Conservation (phyloP, 257 asterid species). For the Buddleja alternifolia region DNA sequence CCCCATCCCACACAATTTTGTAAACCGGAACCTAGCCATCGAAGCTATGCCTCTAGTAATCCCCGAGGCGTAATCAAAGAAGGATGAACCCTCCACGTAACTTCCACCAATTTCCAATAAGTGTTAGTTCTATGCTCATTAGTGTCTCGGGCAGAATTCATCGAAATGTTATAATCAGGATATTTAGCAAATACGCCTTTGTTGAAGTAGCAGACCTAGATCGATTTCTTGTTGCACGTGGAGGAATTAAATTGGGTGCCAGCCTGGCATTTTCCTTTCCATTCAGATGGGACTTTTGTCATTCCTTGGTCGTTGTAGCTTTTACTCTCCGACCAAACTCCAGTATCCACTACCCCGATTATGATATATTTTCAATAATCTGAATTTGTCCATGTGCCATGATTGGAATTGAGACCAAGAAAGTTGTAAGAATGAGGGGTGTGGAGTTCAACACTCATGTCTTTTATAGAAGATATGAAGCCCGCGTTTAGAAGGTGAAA, state of each 20-base stretch:
- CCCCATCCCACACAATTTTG: conserved; percentile 54
- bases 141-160: conserved; percentile 50
- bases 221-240: conserved; percentile 41
- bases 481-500: conserved; percentile 35
- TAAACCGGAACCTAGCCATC: conserved; percentile 49
- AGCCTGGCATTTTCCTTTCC: conserved; percentile 51
- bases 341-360: conserved; percentile 46
- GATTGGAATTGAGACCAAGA: conserved; percentile 29
- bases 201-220: conserved; percentile 51
- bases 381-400: conserved; percentile 41
- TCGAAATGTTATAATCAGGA: conserved; percentile 43
- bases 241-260: conserved; percentile 50
- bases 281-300: conserved; percentile 41
- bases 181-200: conserved; percentile 39
- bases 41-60: conserved; percentile 55
- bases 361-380: conserved; percentile 40
- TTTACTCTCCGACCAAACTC: conserved; percentile 50
- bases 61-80: conserved; percentile 54
- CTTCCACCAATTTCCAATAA: conserved; percentile 55
- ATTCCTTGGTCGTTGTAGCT: conserved; percentile 51
- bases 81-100: conserved; percentile 40
- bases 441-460: conserved; percentile 29
- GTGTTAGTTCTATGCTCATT: conserved; percentile 61
- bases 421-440: conserved; percentile 39
- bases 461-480: conserved; percentile 38